These are phyloP conservation scores for Tolypocladium paradoxum DNA, from an alignment of 2,329 filamentous ascomycete species.

Conservation along the genomic window DNA sequence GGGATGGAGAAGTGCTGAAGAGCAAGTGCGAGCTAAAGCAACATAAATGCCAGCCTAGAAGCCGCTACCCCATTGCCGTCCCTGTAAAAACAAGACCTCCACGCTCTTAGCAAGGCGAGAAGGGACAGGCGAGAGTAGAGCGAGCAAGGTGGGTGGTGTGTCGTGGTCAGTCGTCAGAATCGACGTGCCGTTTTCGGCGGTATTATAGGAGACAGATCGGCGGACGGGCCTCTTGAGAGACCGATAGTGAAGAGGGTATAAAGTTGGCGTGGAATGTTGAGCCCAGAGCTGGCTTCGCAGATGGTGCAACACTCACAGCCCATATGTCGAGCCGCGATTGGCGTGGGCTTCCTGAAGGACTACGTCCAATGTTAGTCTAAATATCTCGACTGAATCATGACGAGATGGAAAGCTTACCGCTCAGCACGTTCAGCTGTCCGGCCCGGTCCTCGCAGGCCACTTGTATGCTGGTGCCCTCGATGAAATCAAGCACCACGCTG, in stretches of 20 bases:
- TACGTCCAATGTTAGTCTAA: constrained; percentile 6
- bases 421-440: constrained; percentile 44
- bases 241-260: no score
- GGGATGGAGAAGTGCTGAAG: neutral
- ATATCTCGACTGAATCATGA: no score
- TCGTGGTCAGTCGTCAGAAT: neutral
- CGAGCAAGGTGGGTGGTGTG: neutral
- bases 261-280: neutral
- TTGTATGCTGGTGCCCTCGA: constrained; percentile 51
- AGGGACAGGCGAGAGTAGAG: neutral
- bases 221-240: neutral
- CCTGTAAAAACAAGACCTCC: neutral
- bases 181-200: neutral
- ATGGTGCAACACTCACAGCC: constrained; percentile 13
- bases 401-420: constrained; percentile 31
- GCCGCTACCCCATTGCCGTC: neutral
- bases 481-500: constrained; percentile 56
- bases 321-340: constrained; percentile 19
- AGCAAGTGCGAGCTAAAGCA: neutral
- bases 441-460: constrained; percentile 52
- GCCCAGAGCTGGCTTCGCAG: neutral
- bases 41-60: neutral
- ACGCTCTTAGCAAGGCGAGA: neutral
- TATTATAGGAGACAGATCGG: neutral
- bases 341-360: constrained; percentile 26